phyloP scores from a whole-genome alignment of 768 basidiomycete species.

The Tubosaeta sp. region DNA sequence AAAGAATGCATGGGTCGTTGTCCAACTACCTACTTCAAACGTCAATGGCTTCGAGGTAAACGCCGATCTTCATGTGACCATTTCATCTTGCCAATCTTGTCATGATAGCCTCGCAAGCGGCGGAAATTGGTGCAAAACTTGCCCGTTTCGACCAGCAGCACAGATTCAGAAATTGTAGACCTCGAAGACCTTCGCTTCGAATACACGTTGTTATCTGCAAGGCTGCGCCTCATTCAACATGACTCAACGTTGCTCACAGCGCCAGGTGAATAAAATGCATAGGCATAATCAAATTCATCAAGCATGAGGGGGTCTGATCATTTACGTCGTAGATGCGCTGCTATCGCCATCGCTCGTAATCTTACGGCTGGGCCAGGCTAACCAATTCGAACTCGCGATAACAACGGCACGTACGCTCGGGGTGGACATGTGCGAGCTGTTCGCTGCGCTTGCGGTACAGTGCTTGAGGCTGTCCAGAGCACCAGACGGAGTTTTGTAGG shows the following conservation, averaged over 20 bases:
- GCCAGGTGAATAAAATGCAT: conserved; percentile 48
- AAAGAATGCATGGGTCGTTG: conserved; percentile 78
- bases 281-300: conserved; percentile 7
- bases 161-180: conserved; percentile 72
- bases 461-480: conserved; percentile 73
- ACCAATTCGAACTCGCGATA: conserved; percentile 77
- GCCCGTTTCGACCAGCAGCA: conserved; percentile 66
- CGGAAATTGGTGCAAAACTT: conserved; percentile 69
- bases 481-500: conserved; percentile 57
- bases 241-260: conserved; percentile 60
- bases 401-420: conserved; percentile 67
- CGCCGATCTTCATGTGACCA: conserved; percentile 17
- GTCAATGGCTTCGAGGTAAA: conserved; percentile 44
- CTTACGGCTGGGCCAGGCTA: conserved; percentile 70
- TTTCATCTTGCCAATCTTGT: conserved; percentile 15
- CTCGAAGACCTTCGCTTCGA: conserved; percentile 77
- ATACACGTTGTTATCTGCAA: conserved; percentile 70
- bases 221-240: conserved; percentile 65
- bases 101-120: conserved; percentile 59
- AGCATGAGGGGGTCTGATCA: conserved; percentile 13
- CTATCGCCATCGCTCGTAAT: conserved; percentile 64
- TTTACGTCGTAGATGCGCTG: conserved; percentile 43
- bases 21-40: conserved; percentile 50
- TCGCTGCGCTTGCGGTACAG: conserved; percentile 69
- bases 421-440: conserved; percentile 85